phyloP scores from a whole-genome alignment of 1,284 basidiomycete species.

The Ceratobasidium sp. region DNA sequence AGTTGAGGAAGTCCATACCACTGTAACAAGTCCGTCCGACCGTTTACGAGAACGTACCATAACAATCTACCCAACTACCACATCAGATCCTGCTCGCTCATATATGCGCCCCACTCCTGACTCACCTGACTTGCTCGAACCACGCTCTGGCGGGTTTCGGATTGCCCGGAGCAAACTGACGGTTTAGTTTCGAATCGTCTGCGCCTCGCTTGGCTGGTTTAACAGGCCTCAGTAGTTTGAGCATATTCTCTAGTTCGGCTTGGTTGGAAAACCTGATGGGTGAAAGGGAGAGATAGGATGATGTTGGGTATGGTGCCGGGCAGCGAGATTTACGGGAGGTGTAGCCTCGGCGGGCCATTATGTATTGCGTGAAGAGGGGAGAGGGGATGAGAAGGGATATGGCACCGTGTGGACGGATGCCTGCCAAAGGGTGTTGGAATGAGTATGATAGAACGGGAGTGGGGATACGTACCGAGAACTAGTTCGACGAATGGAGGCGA shows the following conservation, averaged over 20 bases:
- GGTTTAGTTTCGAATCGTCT: conserved; percentile 34
- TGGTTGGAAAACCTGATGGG: conserved; percentile 4
- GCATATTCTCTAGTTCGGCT: background rate
- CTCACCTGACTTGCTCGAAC: conserved; percentile 32
- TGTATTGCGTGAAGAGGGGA: background rate
- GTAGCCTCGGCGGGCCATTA: background rate
- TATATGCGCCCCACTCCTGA: too few species aligned
- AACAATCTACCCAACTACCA: background rate
- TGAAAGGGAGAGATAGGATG: conserved; percentile 4
- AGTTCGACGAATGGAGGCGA: conserved; percentile 14
- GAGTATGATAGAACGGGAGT: background rate
- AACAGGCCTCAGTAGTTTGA: background rate
- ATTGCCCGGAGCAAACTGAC: background rate
- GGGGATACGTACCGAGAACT: conserved; percentile 5
- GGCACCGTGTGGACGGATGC: conserved; percentile 15
- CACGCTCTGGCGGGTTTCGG: conserved; percentile 11
- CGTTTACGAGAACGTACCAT: background rate
- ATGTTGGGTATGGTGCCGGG: conserved; percentile 2
- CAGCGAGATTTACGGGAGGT: too few species aligned
- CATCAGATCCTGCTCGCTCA: too few species aligned
- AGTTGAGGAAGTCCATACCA: conserved; percentile 11
- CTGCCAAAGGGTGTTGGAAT: background rate
- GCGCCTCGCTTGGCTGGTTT: background rate
- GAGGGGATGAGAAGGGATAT: conserved; percentile 10
- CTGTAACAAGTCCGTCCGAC: background rate